Base-by-base conservation (phyloP, 2,329 filamentous ascomycete species). In the Podosphaera fusca region DNA sequence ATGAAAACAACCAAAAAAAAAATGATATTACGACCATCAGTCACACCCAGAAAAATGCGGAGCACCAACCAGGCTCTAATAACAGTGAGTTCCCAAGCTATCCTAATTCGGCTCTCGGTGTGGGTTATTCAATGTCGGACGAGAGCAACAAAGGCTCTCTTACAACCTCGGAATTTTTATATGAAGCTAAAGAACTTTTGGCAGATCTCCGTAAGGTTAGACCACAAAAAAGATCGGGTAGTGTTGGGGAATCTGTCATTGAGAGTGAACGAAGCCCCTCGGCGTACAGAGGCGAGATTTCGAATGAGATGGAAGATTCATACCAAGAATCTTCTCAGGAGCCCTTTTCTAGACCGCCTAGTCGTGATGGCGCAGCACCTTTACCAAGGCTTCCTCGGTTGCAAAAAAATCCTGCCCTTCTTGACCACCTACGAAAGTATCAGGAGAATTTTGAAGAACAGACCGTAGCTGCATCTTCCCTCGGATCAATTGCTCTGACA, bases 141-240 rank as follows among this genome's bases (percentile, higher is more conserved):
- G 70, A 68, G 55, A 70, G 67, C 42, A 77, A 82, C 33, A 84
- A 83, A 67, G 80, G 84, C 9, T 96, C 90, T 4, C 88, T 96
- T 59, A 89, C 85, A 38, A 96, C 92, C 0, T 87, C 95, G 66
- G 90, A 96, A 67, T 98, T 94, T 69, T 76, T 95, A 55, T 84
- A 94, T 63, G 87, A 96, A 68, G 92, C 92, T 8, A 85, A 90
- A 53, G 87, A 90, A 67, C 92, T 96, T 60, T 96, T 98, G 90
- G 83, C 87, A 58, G 82, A 88, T 69, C 94, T 96, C 62, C 81
- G 92, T 49, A 87, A 87, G 67, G 85, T 84, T 6, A 79, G 80
- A 58, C 78, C 81, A 1, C 76, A 73, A 40, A 84, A 79, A 61
- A 84, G 80, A 0, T 72, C 94, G n/a, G 75, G 78, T 1, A 90